phyloP scores from a whole-genome alignment of 1,284 basidiomycete species.

The Pyrrhoderma lamaoense region DNA sequence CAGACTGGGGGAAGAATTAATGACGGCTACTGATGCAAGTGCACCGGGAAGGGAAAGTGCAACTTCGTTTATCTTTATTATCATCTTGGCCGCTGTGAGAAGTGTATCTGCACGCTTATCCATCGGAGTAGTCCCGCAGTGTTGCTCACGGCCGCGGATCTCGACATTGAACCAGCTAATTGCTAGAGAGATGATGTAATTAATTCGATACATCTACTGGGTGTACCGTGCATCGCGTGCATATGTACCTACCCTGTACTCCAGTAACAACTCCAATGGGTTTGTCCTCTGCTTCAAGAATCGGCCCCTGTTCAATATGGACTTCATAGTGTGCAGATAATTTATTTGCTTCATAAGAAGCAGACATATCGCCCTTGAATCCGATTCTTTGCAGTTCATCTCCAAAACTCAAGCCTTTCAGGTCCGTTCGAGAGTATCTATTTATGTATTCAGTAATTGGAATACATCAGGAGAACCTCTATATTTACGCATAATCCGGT shows the following conservation, averaged over 20 bases:
- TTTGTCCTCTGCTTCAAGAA: slow-evolving; percentile 19
- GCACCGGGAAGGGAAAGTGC: slow-evolving; percentile 14
- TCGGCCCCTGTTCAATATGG: slow-evolving; percentile 25
- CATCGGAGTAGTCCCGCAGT: slow-evolving; percentile 25
- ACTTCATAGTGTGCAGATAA: slow-evolving; percentile 24
- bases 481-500: slow-evolving; percentile 18
- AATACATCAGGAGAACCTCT: not conserved
- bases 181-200: slow-evolving; percentile 12
- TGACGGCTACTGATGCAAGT: slow-evolving; percentile 20
- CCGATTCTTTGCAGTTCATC: slow-evolving; percentile 22
- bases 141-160: slow-evolving; percentile 22
- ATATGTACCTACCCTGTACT: slow-evolving; percentile 19
- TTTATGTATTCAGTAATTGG: not conserved
- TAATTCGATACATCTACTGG: too few species aligned
- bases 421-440: slow-evolving; percentile 15
- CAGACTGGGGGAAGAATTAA: slow-evolving; percentile 20
- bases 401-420: slow-evolving; percentile 18
- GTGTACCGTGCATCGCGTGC: too few species aligned
- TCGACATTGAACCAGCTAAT: slow-evolving; percentile 23
- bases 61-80: slow-evolving; percentile 19
- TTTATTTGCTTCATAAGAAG: slow-evolving; percentile 19
- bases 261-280: slow-evolving; percentile 22
- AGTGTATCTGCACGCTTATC: slow-evolving; percentile 22
- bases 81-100: slow-evolving; percentile 24
- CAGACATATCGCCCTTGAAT: slow-evolving; percentile 20